A percentile compares a stretch with the other conserved stretches of the same genome.
These are phyloP conservation scores for Rhizopogon sp. DNA, from an alignment of 768 basidiomycete species.

Conservation along the genomic window DNA sequence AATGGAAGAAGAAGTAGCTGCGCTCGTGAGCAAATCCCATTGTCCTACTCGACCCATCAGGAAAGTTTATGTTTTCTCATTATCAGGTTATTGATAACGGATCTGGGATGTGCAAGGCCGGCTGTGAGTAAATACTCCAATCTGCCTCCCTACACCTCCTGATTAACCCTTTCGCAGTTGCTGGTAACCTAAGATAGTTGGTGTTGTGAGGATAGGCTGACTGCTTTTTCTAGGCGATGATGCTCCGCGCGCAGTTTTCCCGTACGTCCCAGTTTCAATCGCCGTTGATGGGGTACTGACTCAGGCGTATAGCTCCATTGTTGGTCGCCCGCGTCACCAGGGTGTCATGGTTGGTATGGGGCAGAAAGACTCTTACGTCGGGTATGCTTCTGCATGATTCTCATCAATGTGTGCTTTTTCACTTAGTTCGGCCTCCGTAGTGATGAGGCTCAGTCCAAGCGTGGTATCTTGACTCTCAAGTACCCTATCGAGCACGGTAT, in stretches of 20 bases:
- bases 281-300: neutral
- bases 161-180: constrained; percentile 38
- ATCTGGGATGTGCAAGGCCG: constrained; percentile 99
- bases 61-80: constrained; percentile 1
- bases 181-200: constrained; percentile 38
- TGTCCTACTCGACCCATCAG: constrained; percentile 1
- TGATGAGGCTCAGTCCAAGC: constrained; percentile 91
- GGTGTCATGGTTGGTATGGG: constrained; percentile 98
- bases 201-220: neutral
- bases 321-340: constrained; percentile 91
- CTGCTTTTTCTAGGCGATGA: constrained; percentile 62
- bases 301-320: constrained; percentile 61
- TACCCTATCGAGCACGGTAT: constrained; percentile 94
- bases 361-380: constrained; percentile 94
- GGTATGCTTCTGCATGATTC: constrained; percentile 41
- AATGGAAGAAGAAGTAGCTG: constrained; percentile 68
- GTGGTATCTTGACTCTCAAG: constrained; percentile 90
- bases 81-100: constrained; percentile 86
- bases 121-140: constrained; percentile 57
- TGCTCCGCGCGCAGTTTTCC: constrained; percentile 90
- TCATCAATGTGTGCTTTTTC: constrained; percentile 1
- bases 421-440: constrained; percentile 31
- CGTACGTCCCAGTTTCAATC: constrained; percentile 50
- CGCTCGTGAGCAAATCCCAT: constrained; percentile 32
- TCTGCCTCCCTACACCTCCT: constrained; percentile 12